Base-by-base conservation (phyloP, 495 filamentous ascomycete genomes). In the Hyphodiscus hymeniophilus region DNA sequence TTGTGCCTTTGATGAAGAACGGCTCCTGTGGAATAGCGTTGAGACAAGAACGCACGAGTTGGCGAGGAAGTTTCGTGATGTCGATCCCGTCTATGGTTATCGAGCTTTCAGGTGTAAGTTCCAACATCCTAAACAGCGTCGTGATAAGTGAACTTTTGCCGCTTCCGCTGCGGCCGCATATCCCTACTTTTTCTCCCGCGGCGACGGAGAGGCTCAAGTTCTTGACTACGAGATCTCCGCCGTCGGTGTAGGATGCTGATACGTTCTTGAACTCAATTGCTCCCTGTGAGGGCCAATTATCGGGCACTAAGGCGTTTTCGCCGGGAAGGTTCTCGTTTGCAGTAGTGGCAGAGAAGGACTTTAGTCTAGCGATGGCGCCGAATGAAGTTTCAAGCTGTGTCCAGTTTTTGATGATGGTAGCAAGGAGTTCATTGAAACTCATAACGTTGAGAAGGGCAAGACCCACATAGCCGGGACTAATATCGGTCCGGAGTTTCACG, bases 401-500 rank as follows among this genome's bases (percentile, higher is more conserved):
- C 66, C 67, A 79, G 1, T 22, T 24, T 20, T 42, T 42, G 23
- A 42, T 42, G 13, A 21, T 42, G 10, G 21, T 16, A 7, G 43
- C 13, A 7, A 36, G 16, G 31, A 10, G 15, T 26, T 21, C 17
- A 15, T 24, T 42, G 39, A 42, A 42, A n/a, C 7, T 22, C 17
- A 28, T 74, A 22, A 82, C 50, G 38, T 80, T 80, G 22, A 76
- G 52, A 11, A 82, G 52, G 0, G 77, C 75, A 4, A 80, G 66
- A 43, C 76, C 77, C 11, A 78, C 65, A 39, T 66, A 73, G 17
- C 71, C 74, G 4, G 69, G 66, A 38, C 65, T 41, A 31, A 56
- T 42, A 5, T 30, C 54, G 32, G 56, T 51, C 3, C 48, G 48
- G 34, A 55, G 35, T 20, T 54, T 47, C 6, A 58, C 52, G 22